Evolutionary conservation across 805 yeast genomes (phyloP).

Genomic region (Naumovozyma baii): DNA sequence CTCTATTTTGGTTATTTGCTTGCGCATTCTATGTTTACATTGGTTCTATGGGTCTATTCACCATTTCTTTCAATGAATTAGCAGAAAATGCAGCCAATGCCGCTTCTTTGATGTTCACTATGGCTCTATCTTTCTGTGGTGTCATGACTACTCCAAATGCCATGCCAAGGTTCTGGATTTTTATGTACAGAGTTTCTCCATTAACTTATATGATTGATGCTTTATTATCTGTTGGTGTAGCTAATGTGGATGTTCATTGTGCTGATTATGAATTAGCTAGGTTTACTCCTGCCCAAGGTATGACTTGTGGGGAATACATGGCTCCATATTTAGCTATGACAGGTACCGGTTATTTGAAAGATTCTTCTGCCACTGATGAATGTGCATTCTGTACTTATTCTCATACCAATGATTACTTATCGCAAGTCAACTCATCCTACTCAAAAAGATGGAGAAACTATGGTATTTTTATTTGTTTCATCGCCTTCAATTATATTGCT

Average conservation of each 20-base stretch:
- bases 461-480: conserved; percentile 47
- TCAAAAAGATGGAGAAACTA: conserved; percentile 47
- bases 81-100: conserved; percentile 58
- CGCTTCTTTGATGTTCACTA: conserved; percentile 46
- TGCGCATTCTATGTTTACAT: conserved; percentile 44
- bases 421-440: conserved; percentile 32
- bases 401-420: conserved; percentile 50
- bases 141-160: conserved; percentile 48
- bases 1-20: conserved; percentile 39
- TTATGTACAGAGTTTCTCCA: conserved; percentile 69
- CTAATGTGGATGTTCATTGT: conserved; percentile 41
- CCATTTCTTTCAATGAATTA: conserved; percentile 48
- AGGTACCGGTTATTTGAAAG: conserved; percentile 41
- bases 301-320: conserved; percentile 51
- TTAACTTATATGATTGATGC: conserved; percentile 56
- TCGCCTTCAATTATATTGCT: conserved; percentile 35
- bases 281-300: conserved; percentile 44
- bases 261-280: conserved; percentile 37
- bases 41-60: conserved; percentile 49
- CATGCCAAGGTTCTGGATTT: conserved; percentile 70
- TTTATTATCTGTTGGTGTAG: conserved; percentile 46
- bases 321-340: conserved; percentile 23
- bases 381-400: conserved; percentile 53
- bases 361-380: conserved; percentile 36
- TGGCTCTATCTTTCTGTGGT: conserved; percentile 70